Conservation (phyloP, 805 yeast species). For the Blastobotrys americana region DNA sequence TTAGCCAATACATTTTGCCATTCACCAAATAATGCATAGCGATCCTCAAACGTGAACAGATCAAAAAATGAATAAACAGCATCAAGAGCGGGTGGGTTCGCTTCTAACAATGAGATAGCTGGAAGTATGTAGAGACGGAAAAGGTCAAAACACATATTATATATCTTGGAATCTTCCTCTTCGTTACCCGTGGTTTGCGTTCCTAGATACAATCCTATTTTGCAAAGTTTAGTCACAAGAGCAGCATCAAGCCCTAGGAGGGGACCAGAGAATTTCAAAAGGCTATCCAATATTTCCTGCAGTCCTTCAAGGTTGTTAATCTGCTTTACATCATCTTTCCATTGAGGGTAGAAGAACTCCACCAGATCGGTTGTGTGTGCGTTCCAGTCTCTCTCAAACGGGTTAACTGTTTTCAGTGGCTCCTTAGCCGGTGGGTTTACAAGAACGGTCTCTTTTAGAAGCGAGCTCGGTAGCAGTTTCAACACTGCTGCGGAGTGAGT, state of each 20-base stretch:
- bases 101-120: conserved; percentile 44
- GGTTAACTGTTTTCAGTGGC: background rate
- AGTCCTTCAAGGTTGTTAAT: conserved; percentile 39
- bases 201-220: conserved; percentile 45
- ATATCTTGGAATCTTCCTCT: conserved; percentile 17
- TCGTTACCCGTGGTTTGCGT: conserved; percentile 7
- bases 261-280: conserved; percentile 50
- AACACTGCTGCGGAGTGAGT: conserved; percentile 6
- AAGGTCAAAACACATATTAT: conserved; percentile 48
- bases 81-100: conserved; percentile 53
- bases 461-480: conserved; percentile 21
- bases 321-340: conserved; percentile 40
- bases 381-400: conserved; percentile 3
- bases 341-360: conserved; percentile 41
- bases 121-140: conserved; percentile 64
- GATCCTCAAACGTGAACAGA: conserved; percentile 48
- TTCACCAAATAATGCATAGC: conserved; percentile 80
- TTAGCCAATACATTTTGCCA: conserved; percentile 52
- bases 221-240: conserved; percentile 51
- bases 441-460: conserved; percentile 2
- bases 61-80: conserved; percentile 52
- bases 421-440: background rate
- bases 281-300: conserved; percentile 39
- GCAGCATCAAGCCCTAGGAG: conserved; percentile 42
- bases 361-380: background rate